phyloP scores from a whole-genome alignment of 148 eudicot genomes.

The Salicornia ramosissima region DNA sequence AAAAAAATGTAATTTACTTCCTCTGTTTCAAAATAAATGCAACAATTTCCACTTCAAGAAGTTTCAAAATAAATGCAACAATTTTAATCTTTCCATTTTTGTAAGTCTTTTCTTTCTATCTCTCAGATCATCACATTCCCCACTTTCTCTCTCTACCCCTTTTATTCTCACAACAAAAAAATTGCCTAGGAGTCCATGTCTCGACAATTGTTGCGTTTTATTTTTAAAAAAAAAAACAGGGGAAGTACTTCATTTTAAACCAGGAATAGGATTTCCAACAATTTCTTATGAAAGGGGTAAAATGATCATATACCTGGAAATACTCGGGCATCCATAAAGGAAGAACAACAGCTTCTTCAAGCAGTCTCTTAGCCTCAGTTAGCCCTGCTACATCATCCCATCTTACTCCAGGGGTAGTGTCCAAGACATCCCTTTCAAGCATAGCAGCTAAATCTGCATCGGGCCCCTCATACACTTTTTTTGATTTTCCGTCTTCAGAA shows the following conservation, averaged over 20 bases:
- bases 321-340: conserved; percentile 99
- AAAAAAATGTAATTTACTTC: no score
- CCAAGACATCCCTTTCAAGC: conserved; percentile 99
- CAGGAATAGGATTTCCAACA: neutral
- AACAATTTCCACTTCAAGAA: no score
- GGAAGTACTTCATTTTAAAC: neutral
- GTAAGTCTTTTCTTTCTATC: no score
- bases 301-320: conserved; percentile 63
- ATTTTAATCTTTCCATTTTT: no score
- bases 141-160: no score
- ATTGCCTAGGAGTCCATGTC: no score
- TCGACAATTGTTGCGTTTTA: no score
- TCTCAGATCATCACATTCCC: no score
- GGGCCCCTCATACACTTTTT: conserved; percentile 91
- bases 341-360: conserved; percentile 99
- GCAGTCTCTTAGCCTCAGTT: conserved; percentile 93
- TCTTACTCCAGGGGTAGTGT: conserved; percentile 86
- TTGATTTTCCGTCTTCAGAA: conserved; percentile 87
- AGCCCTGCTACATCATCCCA: conserved; percentile 99
- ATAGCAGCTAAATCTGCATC: conserved; percentile 96
- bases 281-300: conserved; percentile 3
- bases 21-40: no score
- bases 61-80: no score
- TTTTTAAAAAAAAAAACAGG: no score
- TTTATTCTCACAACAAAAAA: no score